Evolutionary conservation across 805 yeast species (phyloP).

Genomic region (Candida easanensis): DNA sequence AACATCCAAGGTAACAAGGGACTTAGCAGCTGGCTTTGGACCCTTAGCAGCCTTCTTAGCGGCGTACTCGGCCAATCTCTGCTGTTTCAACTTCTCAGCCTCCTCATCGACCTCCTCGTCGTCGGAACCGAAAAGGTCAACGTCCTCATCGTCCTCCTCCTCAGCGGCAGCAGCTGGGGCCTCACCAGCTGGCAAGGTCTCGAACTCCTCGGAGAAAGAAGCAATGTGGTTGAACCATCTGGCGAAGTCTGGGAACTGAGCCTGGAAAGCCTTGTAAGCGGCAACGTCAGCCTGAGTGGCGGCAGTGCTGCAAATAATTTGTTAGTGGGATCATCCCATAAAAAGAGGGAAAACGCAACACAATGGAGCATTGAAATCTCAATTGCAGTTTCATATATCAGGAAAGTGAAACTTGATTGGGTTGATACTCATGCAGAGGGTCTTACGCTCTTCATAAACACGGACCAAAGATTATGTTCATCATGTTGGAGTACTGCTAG

Average conservation of each 20-base stretch:
- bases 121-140: constrained; percentile 89
- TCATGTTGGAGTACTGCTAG: constrained; percentile 39
- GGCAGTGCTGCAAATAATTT: constrained; percentile 51
- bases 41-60: constrained; percentile 97
- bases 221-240: constrained; percentile 99
- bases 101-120: constrained; percentile 93
- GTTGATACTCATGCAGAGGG: constrained; percentile 92
- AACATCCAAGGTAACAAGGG: constrained; percentile 93
- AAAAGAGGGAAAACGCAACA: not conserved
- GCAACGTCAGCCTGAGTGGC: constrained; percentile 96
- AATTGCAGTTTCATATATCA: constrained; percentile 24
- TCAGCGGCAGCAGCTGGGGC: constrained; percentile 41
- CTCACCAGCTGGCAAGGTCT: constrained; percentile 72
- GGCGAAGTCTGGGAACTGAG: constrained; percentile 87
- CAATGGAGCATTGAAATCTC: not conserved
- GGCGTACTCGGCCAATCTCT: constrained; percentile 97
- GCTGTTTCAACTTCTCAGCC: constrained; percentile 95
- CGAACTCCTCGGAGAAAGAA: constrained; percentile 84
- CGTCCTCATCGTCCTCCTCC: constrained; percentile 83
- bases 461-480: constrained; percentile 82
- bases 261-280: constrained; percentile 91
- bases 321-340: constrained; percentile 16
- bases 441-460: constrained; percentile 97
- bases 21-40: constrained; percentile 98
- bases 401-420: constrained; percentile 42